A percentile compares a stretch with the other conserved stretches of the same genome.
Conservation (phyloP, 805 yeast genomes). For the Torulaspora maleeae region DNA sequence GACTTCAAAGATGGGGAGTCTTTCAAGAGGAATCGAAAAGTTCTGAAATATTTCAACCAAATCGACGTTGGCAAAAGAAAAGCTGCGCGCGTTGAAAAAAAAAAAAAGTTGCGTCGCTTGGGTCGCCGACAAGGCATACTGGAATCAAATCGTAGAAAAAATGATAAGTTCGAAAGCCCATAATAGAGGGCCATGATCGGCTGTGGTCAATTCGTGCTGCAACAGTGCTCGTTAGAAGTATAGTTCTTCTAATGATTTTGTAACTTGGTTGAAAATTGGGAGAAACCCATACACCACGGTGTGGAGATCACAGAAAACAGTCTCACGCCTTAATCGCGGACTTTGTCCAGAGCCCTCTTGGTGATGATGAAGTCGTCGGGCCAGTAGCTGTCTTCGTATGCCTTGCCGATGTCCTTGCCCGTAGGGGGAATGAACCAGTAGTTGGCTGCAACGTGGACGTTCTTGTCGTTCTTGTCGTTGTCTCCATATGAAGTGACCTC, state of each 20-base stretch:
- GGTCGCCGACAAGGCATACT: neutral
- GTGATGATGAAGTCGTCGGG: slow-evolving; percentile 47
- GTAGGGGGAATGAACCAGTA: slow-evolving; percentile 74
- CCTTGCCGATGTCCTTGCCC: slow-evolving; percentile 21
- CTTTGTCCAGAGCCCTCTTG: slow-evolving; percentile 29
- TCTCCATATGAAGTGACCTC: slow-evolving; percentile 65
- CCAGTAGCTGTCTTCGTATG: slow-evolving; percentile 51
- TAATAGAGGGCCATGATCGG: neutral
- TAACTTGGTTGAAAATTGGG: neutral
- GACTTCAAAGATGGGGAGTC: neutral
- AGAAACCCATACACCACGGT: slow-evolving; percentile 4
- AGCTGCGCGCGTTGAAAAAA: neutral
- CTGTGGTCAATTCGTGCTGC: neutral
- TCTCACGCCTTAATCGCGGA: slow-evolving; percentile 3
- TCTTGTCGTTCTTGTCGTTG: slow-evolving; percentile 18
- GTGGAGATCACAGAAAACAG: neutral
- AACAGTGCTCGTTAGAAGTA: too few species aligned
- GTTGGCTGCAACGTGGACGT: slow-evolving; percentile 58
- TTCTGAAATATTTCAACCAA: slow-evolving; percentile 8
- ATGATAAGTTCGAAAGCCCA: too few species aligned
- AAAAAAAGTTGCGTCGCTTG: slow-evolving; percentile 15
- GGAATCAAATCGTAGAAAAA: neutral
- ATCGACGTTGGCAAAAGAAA: neutral
- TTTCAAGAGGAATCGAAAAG: slow-evolving; percentile 1
- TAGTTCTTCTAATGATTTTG: too few species aligned